phyloP scores from a whole-genome alignment of 768 basidiomycete species.

The Pulveroboletus sp. region DNA sequence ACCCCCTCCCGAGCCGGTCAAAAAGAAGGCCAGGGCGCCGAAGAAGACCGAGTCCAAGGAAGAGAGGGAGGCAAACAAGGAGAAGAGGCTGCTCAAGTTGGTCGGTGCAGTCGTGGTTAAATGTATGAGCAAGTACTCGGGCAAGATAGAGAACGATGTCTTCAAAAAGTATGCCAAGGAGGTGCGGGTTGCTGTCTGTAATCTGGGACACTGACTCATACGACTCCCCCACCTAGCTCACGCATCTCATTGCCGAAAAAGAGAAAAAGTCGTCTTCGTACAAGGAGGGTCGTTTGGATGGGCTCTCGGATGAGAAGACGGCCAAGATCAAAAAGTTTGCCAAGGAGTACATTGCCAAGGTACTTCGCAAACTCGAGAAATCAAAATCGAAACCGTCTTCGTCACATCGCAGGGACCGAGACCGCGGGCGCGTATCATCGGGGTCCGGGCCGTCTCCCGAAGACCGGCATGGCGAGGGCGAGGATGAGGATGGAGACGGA shows the following conservation, averaged over 20 bases:
- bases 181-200: conserved; percentile 44
- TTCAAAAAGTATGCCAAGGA: conserved; percentile 98
- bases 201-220: too few relatives aligned
- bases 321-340: conserved; percentile 90
- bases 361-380: conserved; percentile 65
- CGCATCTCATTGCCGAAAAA: conserved; percentile 84
- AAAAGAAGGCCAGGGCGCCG: conserved; percentile 26
- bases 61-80: conserved; percentile 67
- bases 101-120: conserved; percentile 90
- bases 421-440: conserved; percentile 9
- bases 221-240: conserved; percentile 72
- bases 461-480: conserved; percentile 2
- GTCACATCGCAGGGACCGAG: conserved; percentile 12
- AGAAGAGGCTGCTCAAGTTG: conserved; percentile 79
- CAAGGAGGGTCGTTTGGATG: conserved; percentile 66
- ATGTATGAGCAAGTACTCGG: conserved; percentile 86
- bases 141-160: conserved; percentile 67
- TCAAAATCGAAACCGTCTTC: conserved; percentile 27
- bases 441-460: conserved; percentile 14
- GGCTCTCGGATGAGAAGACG: conserved; percentile 82
- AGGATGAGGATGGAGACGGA: neutral
- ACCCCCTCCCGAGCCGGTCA: conserved; percentile 14
- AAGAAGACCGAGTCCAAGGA: conserved; percentile 48
- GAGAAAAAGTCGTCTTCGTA: conserved; percentile 90
- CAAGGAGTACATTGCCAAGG: conserved; percentile 86